Evolutionary conservation across 2,329 filamentous ascomycete species (phyloP).

Genomic region (Ophiostoma perfectum): DNA sequence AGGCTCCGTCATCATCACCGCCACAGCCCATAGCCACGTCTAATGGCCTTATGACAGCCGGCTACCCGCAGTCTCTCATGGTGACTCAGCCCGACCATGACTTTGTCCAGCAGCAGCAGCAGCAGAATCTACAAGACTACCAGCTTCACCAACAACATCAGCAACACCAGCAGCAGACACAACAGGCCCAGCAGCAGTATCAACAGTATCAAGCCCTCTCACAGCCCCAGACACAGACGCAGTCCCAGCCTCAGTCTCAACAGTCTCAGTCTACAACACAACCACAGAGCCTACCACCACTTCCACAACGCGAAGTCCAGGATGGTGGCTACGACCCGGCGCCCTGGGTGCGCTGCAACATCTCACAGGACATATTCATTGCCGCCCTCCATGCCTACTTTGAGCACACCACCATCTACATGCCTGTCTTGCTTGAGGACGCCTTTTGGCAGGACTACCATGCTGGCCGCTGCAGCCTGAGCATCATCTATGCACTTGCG

Average conservation of each 20-base stretch:
- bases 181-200: background rate
- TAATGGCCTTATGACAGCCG: background rate
- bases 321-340: conserved; percentile 21
- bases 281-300: background rate
- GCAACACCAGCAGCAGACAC: background rate
- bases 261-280: background rate
- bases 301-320: background rate
- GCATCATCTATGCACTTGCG: conserved; percentile 28
- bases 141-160: background rate
- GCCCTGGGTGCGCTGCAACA: conserved; percentile 18
- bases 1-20: background rate
- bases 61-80: conserved; percentile 9
- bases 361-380: conserved; percentile 20
- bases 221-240: background rate
- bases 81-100: background rate
- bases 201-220: background rate
- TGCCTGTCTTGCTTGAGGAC: conserved; percentile 29
- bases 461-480: conserved; percentile 25
- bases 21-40: background rate
- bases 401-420: conserved; percentile 25
- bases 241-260: background rate
- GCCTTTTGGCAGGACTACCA: conserved; percentile 30
- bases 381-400: conserved; percentile 29
- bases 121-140: background rate
- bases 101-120: conserved; percentile 15